phyloP scores from a whole-genome alignment of 108 stramenopile genomes.

The Skeletonema costatum region DNA sequence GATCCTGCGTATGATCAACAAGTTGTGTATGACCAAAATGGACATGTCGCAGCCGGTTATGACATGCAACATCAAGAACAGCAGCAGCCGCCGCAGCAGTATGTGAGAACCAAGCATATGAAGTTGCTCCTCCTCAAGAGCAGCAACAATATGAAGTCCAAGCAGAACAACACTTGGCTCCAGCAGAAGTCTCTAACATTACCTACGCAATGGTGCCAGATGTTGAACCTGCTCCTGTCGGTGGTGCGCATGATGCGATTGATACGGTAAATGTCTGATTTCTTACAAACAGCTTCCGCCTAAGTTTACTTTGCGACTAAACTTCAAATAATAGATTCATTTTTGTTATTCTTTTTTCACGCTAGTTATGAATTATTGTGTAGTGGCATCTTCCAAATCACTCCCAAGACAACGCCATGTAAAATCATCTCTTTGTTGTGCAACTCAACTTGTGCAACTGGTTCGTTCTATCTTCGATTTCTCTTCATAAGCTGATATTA shows the following conservation, averaged over 20 bases:
- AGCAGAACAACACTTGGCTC: not conserved
- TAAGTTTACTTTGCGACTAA: not conserved
- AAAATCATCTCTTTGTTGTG: not conserved
- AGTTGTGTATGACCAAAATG: not conserved
- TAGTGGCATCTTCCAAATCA: no score
- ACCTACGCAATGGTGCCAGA: not conserved
- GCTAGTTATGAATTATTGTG: no score
- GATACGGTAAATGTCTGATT: not conserved
- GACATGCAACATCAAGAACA: not conserved
- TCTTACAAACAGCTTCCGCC: not conserved
- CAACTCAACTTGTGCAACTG: not conserved
- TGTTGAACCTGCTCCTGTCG: not conserved
- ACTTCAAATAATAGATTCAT: not conserved
- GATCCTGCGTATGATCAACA: not conserved
- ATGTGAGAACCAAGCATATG: not conserved
- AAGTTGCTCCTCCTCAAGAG: not conserved
- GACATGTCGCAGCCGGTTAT: not conserved
- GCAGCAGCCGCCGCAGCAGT: not conserved
- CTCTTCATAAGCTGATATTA: slow-evolving; percentile 43
- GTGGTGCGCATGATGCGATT: not conserved
- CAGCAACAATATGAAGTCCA: not conserved
- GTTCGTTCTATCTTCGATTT: slow-evolving; percentile 24
- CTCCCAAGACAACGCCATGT: not conserved
- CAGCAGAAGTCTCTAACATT: not conserved
- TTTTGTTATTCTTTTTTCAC: not conserved